Base-by-base conservation (phyloP, 2,329 filamentous ascomycete genomes). In the Pseudogymnoascus sp. region DNA sequence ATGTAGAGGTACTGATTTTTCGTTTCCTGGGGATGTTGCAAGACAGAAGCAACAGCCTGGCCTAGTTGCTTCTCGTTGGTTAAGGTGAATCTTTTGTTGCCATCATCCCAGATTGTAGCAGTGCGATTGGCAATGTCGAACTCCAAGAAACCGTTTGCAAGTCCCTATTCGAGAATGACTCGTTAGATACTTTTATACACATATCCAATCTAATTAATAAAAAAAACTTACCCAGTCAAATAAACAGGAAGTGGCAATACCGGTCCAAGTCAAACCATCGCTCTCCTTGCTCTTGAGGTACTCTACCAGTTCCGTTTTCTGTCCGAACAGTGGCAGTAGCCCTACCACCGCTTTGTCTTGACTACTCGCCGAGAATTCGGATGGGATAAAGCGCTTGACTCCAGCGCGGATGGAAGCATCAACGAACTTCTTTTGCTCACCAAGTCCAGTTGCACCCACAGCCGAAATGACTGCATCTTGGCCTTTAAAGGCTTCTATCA, bases 381-480 rank as follows among this genome's bases (percentile, higher is more conserved):
- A 79, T 2, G 83, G 82, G 33, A 86, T 75, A 71, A 85, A 84
- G 4, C 82, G 76, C 69, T 82, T 78, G 1, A 86, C 82, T 12
- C 82, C 80, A 0, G 81, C 82, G 1, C 77, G 76, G 38, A 83
- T 74, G 6, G 83, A 78, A 2, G 83, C 84, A 64, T 85, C 80
- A 30, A 84, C 77, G 62, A 84, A 72, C 12, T 74, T 73, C 58
- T 75, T 75, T 68, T 85, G 83, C 1, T 75, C 69, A 1, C 69
- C 71, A 5, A 81, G 65, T 5, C 75, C 78, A 2, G 67, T 66
- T 12, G 74, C 75, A 6, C 75, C 78, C 22, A 86, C 75, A 1
- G 79, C 73, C 5, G 79, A 81, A 16, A 86, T 69, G 11, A 85
- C 77, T 2, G 81, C 84, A 68, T 87, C 84, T 63, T 84, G 79